phyloP scores from a whole-genome alignment of 371 early-diverging fungal species.

The Mucor circinelloides region DNA sequence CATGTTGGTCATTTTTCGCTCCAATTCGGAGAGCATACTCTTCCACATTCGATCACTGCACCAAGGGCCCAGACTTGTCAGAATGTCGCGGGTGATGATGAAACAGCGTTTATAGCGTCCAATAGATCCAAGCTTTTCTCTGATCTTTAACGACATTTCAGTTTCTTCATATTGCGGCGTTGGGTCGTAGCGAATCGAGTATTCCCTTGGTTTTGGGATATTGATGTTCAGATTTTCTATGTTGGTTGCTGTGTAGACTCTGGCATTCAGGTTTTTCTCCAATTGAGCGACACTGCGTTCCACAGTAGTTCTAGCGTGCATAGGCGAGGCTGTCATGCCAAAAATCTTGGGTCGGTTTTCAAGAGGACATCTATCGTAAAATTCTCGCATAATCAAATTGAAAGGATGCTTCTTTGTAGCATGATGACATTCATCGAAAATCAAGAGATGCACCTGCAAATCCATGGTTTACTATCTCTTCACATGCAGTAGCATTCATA shows the following conservation, averaged over 20 bases:
- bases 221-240: constrained; percentile 28
- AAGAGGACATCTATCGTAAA: constrained; percentile 63
- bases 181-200: constrained; percentile 52
- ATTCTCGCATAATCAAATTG: constrained; percentile 83
- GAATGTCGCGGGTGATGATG: constrained; percentile 26
- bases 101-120: constrained; percentile 45
- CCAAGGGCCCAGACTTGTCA: constrained; percentile 71
- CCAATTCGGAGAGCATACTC: constrained; percentile 38
- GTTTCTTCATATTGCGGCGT: constrained; percentile 45
- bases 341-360: constrained; percentile 78
- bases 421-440: constrained; percentile 96
- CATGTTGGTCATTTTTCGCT: constrained; percentile 14
- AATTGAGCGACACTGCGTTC: constrained; percentile 56
- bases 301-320: constrained; percentile 51
- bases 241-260: constrained; percentile 65
- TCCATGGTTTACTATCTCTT: not conserved
- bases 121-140: constrained; percentile 37
- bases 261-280: constrained; percentile 67
- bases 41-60: constrained; percentile 62
- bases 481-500: not conserved
- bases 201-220: constrained; percentile 53
- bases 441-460: constrained; percentile 68
- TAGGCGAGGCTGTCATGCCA: constrained; percentile 95
- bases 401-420: constrained; percentile 82
- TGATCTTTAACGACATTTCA: constrained; percentile 40